These are phyloP conservation scores for Flaveria floridana DNA, from an alignment of 140 eudicot genomes.

Conservation along the genomic window DNA sequence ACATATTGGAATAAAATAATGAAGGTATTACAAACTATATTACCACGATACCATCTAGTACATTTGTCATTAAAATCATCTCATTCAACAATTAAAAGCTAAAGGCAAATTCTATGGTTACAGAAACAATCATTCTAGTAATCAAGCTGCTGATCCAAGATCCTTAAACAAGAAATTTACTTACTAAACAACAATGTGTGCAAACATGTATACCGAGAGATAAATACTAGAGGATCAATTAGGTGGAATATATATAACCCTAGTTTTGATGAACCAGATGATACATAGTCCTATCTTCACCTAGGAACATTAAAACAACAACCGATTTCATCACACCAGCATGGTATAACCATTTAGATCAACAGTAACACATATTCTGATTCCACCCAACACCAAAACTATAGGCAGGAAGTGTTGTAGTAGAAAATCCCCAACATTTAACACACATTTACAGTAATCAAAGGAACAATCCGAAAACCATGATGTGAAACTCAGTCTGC, in stretches of 20 bases:
- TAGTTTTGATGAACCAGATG: neutral
- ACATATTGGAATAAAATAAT: neutral
- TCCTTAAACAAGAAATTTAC: neutral
- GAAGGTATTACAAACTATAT: neutral
- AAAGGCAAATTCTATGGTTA: neutral
- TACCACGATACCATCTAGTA: neutral
- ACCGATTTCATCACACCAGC: neutral
- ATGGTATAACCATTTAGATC: neutral
- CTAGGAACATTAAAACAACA: neutral
- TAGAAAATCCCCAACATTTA: neutral
- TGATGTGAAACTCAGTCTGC: neutral
- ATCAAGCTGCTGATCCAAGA: neutral
- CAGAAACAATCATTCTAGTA: neutral
- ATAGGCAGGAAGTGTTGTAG: too few species aligned
- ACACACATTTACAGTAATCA: neutral
- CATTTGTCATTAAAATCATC: neutral
- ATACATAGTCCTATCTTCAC: neutral
- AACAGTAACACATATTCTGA: neutral
- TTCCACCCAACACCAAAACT: neutral
- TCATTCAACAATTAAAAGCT: neutral
- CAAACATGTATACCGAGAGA: conserved; percentile 9
- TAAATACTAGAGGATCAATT: conserved; percentile 10
- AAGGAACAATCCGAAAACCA: neutral
- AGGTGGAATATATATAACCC: conserved; percentile 10
- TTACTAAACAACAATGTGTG: neutral